These are phyloP conservation scores for Syzygium syzygioides DNA, from an alignment of 441 rosid species.

Conservation along the genomic window DNA sequence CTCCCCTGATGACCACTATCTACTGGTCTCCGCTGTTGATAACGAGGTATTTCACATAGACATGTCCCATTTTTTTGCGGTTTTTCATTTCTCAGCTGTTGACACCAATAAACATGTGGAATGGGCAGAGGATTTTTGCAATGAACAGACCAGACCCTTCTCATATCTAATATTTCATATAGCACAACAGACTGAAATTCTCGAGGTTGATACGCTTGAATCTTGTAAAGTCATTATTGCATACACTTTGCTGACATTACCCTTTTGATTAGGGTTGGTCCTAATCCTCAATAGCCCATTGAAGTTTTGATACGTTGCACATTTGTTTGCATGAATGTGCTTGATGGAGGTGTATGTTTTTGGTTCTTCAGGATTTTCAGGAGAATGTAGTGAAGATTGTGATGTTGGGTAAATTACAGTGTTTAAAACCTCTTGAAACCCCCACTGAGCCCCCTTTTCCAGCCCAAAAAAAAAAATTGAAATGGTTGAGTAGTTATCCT, in stretches of 20 bases:
- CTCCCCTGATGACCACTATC: constrained; percentile 40
- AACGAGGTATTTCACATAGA: constrained; percentile 27
- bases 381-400: background rate
- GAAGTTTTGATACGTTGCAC: background rate
- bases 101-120: background rate
- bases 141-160: background rate
- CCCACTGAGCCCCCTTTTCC: background rate
- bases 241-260: background rate
- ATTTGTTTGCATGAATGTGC: background rate
- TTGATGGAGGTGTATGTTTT: background rate
- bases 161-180: background rate
- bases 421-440: background rate
- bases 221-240: background rate
- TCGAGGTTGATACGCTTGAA: background rate
- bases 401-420: background rate
- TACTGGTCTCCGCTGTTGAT: constrained; percentile 41
- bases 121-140: background rate
- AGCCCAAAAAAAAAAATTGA: background rate
- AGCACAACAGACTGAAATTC: background rate
- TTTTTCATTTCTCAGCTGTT: background rate
- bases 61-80: background rate
- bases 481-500: background rate
- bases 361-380: background rate
- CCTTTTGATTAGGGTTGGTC: background rate
- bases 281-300: background rate